These are phyloP conservation scores for Penicillium cataractarum DNA, from an alignment of 495 filamentous ascomycete genomes.

Conservation along the genomic window DNA sequence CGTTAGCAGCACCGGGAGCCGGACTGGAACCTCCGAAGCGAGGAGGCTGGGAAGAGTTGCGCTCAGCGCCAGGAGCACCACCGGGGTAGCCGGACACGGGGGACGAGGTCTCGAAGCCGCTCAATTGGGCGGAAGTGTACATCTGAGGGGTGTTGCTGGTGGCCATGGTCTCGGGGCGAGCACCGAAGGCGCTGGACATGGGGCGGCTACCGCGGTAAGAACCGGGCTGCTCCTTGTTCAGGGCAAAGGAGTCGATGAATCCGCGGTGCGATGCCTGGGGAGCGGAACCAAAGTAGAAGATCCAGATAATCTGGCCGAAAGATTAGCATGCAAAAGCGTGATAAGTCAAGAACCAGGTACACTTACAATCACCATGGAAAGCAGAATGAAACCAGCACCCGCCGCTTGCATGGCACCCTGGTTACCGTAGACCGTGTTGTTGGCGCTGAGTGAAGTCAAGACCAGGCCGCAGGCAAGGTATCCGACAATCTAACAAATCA, in stretches of 20 bases:
- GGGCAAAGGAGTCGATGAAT: constrained; percentile 93
- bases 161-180: constrained; percentile 79
- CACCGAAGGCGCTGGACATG: constrained; percentile 52
- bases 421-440: constrained; percentile 73
- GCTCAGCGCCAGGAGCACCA: constrained; percentile 60
- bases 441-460: constrained; percentile 80
- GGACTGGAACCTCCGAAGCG: constrained; percentile 54
- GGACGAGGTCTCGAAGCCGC: constrained; percentile 93
- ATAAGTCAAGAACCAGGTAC: background rate
- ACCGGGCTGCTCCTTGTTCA: constrained; percentile 77
- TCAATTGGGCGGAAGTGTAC: constrained; percentile 94
- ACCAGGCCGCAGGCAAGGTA: constrained; percentile 83
- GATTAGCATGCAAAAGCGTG: constrained; percentile 13
- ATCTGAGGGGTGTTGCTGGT: constrained; percentile 84
- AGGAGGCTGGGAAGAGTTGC: constrained; percentile 60
- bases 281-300: constrained; percentile 96
- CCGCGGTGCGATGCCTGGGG: constrained; percentile 85
- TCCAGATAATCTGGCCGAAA: constrained; percentile 84
- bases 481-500: constrained; percentile 67
- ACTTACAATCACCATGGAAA: constrained; percentile 91
- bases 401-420: constrained; percentile 78
- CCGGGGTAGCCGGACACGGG: constrained; percentile 81
- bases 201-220: constrained; percentile 67
- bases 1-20: constrained; percentile 23
- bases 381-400: constrained; percentile 91